Evolutionary conservation across 805 yeast genomes (phyloP), one percentile per base, ranked within the genome.

Genomic region (Sugiyamaella qingdaonensis): DNA sequence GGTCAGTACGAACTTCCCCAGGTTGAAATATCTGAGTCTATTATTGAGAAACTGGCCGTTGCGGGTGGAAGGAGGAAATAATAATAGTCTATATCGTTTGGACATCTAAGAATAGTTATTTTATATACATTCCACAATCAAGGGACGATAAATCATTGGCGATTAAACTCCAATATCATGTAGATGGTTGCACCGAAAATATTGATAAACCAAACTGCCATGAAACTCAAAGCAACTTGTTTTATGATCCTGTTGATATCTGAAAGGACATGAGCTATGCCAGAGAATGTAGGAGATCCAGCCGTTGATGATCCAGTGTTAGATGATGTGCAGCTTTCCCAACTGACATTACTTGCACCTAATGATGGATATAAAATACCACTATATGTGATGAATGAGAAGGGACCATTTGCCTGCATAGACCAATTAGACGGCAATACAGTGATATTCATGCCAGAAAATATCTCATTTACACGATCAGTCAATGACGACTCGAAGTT

Each of bases 1-100:
- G 54, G 53, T 14, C 29, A 53, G 48, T n/a, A 10, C 16, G 24
- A 47, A 10, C 71, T 89, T 56, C 96, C 96, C 9, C 73, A 73
- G 14, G 68, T 87, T 46, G 64, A 69, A 10, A 66, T 92, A 3
- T 19, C 39, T 31, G 19, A 33, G 11, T 27, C 34, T 2, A 24
- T 51, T 4, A 13, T 51, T 24, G 71, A 74, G 14, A 67, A 67
- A 52, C 61, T 71, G 46, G 58, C 64, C 11, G 53, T 53, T 14
- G 74, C 71, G 5, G 77, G 77, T 32, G 77, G 76, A 2, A 68
- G 77, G 27, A 66, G 70, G 2, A 52, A 51, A 16, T 53, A 35
- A n/a, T n/a, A 31, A 11, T 21, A 24, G 16, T 41, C 16, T 18
- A 41, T 13, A 21, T 24, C 3, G 29, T 24, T 24, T 24, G 29